Conservation (phyloP, 352 stramenopile species). For the Pythium biforme region DNA sequence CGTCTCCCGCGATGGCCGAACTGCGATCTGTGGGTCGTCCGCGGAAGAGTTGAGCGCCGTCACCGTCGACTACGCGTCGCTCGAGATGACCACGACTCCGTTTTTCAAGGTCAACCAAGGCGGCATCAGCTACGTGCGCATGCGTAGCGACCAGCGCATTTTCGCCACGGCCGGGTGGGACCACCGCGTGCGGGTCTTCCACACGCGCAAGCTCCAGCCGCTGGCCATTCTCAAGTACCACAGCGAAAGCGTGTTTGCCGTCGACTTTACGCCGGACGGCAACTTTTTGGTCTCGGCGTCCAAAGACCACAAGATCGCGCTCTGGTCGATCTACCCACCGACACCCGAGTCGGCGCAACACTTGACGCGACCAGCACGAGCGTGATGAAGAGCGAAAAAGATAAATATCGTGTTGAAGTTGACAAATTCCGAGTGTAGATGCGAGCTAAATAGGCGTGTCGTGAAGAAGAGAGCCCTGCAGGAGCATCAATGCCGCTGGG, state of each 20-base stretch:
- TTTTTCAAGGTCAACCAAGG: conserved; percentile 64
- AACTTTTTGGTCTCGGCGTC: conserved; percentile 62
- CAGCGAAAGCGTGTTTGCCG: conserved; percentile 65
- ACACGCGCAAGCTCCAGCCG: conserved; percentile 67
- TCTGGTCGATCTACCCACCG: conserved; percentile 78
- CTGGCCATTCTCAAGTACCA: conserved; percentile 83
- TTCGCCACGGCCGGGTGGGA: conserved; percentile 82
- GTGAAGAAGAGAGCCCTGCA: neutral
- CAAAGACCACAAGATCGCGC: conserved; percentile 76
- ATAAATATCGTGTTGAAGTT: conserved; percentile 1
- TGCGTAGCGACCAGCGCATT: conserved; percentile 71
- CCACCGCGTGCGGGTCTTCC: conserved; percentile 73
- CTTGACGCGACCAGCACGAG: conserved; percentile 32
- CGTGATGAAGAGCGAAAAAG: neutral
- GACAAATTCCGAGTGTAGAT: conserved; percentile 7
- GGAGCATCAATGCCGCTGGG: neutral
- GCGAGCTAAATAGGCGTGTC: conserved; percentile 8
- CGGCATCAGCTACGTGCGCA: conserved; percentile 64
- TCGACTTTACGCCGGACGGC: conserved; percentile 69
- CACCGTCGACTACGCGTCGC: conserved; percentile 42
- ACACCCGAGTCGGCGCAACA: conserved; percentile 22
- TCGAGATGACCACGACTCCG: conserved; percentile 35
- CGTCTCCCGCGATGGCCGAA: conserved; percentile 46
- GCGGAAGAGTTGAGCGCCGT: conserved; percentile 48
- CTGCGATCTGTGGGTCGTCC: conserved; percentile 62